Evolutionary conservation across 2,329 filamentous ascomycete species (phyloP).

Genomic region (Alternaria triticina): DNA sequence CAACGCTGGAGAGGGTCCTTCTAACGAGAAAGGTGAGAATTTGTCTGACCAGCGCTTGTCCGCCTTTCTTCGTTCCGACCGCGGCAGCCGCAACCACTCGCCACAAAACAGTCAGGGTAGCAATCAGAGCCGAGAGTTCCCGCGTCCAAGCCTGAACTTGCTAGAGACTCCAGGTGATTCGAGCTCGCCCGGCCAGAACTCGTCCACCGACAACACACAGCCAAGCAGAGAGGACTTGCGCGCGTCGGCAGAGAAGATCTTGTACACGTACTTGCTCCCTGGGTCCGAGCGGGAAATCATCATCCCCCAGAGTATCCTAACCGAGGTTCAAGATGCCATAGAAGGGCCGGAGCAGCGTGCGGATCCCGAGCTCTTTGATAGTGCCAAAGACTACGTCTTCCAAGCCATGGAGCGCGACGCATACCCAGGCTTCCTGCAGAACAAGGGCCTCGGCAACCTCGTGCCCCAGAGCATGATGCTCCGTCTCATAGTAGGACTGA

Average conservation of each 20-base stretch:
- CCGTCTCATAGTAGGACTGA: constrained; percentile 81
- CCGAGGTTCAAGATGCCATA: constrained; percentile 84
- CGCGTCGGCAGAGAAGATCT: constrained; percentile 93
- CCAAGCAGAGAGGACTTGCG: constrained; percentile 76
- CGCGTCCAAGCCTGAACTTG: constrained; percentile 66
- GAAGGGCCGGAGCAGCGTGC: constrained; percentile 85
- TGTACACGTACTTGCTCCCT: constrained; percentile 95
- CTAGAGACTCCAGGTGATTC: constrained; percentile 64
- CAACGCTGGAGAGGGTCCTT: constrained; percentile 67
- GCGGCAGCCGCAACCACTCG: constrained; percentile 53
- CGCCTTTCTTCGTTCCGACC: constrained; percentile 76
- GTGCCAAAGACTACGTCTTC: constrained; percentile 98
- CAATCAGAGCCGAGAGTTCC: constrained; percentile 62
- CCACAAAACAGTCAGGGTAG: constrained; percentile 56
- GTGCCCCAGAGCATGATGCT: constrained; percentile 90
- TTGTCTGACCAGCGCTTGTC: constrained; percentile 90
- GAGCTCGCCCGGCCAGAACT: constrained; percentile 63
- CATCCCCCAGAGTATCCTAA: constrained; percentile 83
- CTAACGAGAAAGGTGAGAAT: constrained; percentile 65
- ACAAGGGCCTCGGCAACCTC: constrained; percentile 94
- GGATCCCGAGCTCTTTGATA: constrained; percentile 96
- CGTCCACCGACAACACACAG: constrained; percentile 40
- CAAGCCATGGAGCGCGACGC: constrained; percentile 99
- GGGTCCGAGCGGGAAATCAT: constrained; percentile 97
- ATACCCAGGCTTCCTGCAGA: constrained; percentile 94